Evolutionary conservation across 2,329 filamentous ascomycete species (phyloP), one percentile per base, ranked within the genome.

Genomic region (Botrytis medusae): DNA sequence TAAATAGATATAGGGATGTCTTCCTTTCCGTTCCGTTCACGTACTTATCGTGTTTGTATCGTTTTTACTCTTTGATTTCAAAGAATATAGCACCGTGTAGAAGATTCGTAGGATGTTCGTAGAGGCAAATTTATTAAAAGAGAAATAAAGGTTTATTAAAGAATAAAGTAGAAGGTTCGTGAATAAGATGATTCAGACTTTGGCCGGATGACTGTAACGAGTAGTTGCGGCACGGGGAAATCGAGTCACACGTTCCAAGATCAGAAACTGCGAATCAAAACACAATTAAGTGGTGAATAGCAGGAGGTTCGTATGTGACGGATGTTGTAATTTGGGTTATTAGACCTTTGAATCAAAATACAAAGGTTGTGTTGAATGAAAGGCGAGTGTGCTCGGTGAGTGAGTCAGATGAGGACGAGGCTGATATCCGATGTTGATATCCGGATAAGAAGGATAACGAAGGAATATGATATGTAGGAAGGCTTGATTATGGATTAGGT

Each of bases 211-310:
- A 72, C 65, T 69, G 48, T 57, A 32, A 57, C 34, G 34, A 59
- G 34, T 59, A 69, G 48, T 69, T 59, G 65, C 48, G 48, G 65
- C 65, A 59, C 65, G n/a, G 48, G 64, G 37, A 22, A 18, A 18
- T 32, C 34, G 65, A 57, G 20, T 59, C 48, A 69, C 65, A 69
- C 48, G 48, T 68, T 32, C 48, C 16, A 57, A 68, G 46, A 68
- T 20, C 14, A 63, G 69, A 57, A 71, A 54, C 22, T 51, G 60
- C 69, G 32, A 64, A 64, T 51, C 69, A 65, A 8, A 46, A 51
- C 59, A 65, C 69, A 71, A 51, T 71, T 2, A 71, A 71, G 69
- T 65, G 69, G 69, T 71, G 69, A 71, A 37, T 51, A 10, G 57
- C 59, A 48, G 44, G 0, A 40, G 40, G n/a, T 2, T 12, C n/a